A percentile compares a stretch with the other conserved stretches of the same genome.
These are phyloP conservation scores for Xylariaceae sp. DNA, from an alignment of 2,329 filamentous ascomycete species.

Conservation along the genomic window DNA sequence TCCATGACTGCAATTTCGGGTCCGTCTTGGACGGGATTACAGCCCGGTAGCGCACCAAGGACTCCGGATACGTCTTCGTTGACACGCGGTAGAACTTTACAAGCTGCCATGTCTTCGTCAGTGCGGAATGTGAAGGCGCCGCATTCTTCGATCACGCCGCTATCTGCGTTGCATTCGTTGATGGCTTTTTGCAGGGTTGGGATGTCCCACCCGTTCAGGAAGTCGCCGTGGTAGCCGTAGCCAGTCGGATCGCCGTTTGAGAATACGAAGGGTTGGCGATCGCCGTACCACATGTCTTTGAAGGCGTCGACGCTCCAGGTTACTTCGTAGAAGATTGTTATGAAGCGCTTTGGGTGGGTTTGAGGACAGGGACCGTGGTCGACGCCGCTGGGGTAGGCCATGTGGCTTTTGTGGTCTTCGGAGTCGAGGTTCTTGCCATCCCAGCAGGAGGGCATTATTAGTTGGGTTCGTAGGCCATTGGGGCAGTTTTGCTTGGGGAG, in stretches of 20 bases:
- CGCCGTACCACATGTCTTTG: slow-evolving; percentile 44
- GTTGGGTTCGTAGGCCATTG: slow-evolving; percentile 49
- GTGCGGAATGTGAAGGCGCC: slow-evolving; percentile 40
- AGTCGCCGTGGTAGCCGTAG: slow-evolving; percentile 57
- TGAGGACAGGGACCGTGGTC: slow-evolving; percentile 50
- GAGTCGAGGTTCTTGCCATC: slow-evolving; percentile 56
- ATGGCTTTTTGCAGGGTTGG: slow-evolving; percentile 48
- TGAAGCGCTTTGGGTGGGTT: slow-evolving; percentile 51
- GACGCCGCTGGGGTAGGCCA: slow-evolving; percentile 48
- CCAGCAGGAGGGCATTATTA: slow-evolving; percentile 63
- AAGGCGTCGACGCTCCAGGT: slow-evolving; percentile 53
- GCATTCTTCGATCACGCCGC: slow-evolving; percentile 43
- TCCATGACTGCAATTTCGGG: slow-evolving; percentile 22
- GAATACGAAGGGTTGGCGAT: slow-evolving; percentile 50
- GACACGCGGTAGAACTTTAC: slow-evolving; percentile 43
- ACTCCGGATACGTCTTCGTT: slow-evolving; percentile 43
- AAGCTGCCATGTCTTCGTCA: slow-evolving; percentile 40
- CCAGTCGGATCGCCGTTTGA: slow-evolving; percentile 44
- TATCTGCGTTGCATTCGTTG: slow-evolving; percentile 44
- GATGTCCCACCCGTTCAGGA: slow-evolving; percentile 59
- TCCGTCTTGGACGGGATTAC: slow-evolving; percentile 45
- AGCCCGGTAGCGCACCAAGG: slow-evolving; percentile 50
- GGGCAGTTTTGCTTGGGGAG: slow-evolving; percentile 56
- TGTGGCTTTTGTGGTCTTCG: slow-evolving; percentile 53
- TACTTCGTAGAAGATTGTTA: slow-evolving; percentile 60